These are phyloP conservation scores for Candolleomyces aberdarensis DNA, from an alignment of 768 basidiomycete genomes.

Conservation along the genomic window DNA sequence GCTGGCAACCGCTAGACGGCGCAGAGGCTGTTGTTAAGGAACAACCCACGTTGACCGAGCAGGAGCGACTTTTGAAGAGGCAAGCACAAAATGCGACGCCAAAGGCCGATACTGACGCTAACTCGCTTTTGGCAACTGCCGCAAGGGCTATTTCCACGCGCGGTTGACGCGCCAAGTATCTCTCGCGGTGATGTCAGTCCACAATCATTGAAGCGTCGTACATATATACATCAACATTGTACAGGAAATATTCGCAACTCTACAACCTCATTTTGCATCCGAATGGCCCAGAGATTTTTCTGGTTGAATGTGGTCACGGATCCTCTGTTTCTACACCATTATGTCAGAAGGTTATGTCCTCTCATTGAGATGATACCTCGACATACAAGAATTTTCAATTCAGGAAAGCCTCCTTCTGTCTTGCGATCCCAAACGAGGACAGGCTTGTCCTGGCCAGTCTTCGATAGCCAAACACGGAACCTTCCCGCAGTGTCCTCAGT, in stretches of 20 bases:
- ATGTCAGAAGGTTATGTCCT: no score
- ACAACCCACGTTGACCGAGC: neutral
- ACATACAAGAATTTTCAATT: constrained; percentile 78
- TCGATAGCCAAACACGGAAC: constrained; percentile 85
- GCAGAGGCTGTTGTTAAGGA: neutral
- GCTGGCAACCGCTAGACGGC: neutral
- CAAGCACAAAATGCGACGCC: neutral
- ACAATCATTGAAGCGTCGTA: no score
- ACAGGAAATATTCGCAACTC: neutral
- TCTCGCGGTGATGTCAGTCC: neutral
- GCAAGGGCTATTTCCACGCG: neutral
- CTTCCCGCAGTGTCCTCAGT: constrained; percentile 83
- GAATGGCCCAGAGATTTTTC: constrained; percentile 85
- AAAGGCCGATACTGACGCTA: neutral
- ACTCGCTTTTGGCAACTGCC: neutral
- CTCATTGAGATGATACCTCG: neutral
- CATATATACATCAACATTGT: no score
- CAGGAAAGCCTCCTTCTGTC: constrained; percentile 87
- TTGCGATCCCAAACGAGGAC: constrained; percentile 87
- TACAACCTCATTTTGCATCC: constrained; percentile 48
- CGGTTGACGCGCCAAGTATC: neutral
- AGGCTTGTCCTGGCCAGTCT: constrained; percentile 30
- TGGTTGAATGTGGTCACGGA: constrained; percentile 82
- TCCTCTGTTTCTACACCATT: constrained; percentile 72
- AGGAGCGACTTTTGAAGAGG: neutral